These are phyloP conservation scores for Scedosporium dehoogii DNA, from an alignment of 2,329 filamentous ascomycete species.

Conservation along the genomic window DNA sequence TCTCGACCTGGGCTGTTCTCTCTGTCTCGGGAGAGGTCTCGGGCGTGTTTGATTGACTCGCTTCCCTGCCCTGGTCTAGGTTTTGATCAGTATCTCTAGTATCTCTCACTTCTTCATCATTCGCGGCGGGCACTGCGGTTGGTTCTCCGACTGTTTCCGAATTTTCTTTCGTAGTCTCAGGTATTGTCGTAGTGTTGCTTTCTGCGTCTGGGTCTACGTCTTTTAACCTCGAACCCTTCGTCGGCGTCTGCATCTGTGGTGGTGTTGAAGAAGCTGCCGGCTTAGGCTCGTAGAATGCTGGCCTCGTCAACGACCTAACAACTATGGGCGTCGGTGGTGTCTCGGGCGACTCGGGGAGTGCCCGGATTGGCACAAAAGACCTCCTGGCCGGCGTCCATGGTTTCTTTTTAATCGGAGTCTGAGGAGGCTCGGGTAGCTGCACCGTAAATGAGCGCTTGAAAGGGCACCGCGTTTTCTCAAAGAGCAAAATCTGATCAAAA, in stretches of 20 bases:
- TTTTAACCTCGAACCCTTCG: not conserved
- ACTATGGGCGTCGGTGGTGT: not conserved
- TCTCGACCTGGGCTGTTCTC: not conserved
- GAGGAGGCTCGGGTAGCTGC: slow-evolving; percentile 58
- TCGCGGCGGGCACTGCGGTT: not conserved
- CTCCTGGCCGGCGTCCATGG: slow-evolving; percentile 38
- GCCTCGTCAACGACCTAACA: not conserved
- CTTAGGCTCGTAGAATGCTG: not conserved
- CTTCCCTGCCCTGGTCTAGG: not conserved
- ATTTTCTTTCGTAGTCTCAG: not conserved
- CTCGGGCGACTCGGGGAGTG: not conserved
- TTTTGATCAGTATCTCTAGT: not conserved
- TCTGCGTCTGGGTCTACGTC: not conserved
- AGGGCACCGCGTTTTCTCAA: slow-evolving; percentile 81
- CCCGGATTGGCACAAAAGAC: not conserved
- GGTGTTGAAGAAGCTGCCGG: not conserved
- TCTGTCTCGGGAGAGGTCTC: not conserved
- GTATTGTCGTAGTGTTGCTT: not conserved
- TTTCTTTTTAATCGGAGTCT: slow-evolving; percentile 54
- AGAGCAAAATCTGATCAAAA: slow-evolving; percentile 64
- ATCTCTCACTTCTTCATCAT: not conserved
- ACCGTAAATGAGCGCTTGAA: slow-evolving; percentile 71
- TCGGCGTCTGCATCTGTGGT: not conserved
- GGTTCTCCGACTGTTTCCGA: not conserved
- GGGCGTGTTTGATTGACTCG: not conserved